phyloP scores from a whole-genome alignment of 1,284 basidiomycete genomes.

The Trichosporon ovoides region DNA sequence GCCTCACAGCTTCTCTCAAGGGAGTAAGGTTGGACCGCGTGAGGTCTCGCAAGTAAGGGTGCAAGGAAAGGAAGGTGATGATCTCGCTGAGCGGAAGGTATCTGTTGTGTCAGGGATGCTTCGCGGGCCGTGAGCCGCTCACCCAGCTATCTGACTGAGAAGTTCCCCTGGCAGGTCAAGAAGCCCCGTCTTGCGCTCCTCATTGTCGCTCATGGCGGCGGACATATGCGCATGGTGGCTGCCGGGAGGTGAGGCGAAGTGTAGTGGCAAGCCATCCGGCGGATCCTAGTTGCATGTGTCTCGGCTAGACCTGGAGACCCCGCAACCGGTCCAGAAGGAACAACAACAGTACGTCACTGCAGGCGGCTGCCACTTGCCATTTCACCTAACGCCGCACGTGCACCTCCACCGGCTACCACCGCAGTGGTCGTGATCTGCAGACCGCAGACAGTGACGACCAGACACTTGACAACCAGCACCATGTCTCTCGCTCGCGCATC shows the following conservation, averaged over 20 bases:
- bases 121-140: not conserved
- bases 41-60: slow-evolving; percentile 29
- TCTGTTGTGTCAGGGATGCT: slow-evolving; percentile 13
- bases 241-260: too few species aligned
- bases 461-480: not conserved
- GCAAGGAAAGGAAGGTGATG: slow-evolving; percentile 33
- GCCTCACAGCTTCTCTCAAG: slow-evolving; percentile 25
- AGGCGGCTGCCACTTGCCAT: slow-evolving; percentile 6
- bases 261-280: too few species aligned
- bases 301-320: not conserved
- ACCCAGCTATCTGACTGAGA: slow-evolving; percentile 38
- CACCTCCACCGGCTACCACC: not conserved
- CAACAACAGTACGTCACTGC: not conserved
- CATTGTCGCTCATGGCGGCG: not conserved
- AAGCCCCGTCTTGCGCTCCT: slow-evolving; percentile 14
- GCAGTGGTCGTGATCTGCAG: not conserved
- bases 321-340: too few species aligned
- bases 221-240: not conserved
- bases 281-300: not conserved
- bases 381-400: slow-evolving; percentile 1
- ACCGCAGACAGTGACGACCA: not conserved
- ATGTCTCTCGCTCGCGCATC: slow-evolving; percentile 25
- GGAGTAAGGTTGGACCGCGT: slow-evolving; percentile 35
- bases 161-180: slow-evolving; percentile 40
- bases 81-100: slow-evolving; percentile 32